Base-by-base conservation (phyloP, 768 basidiomycete genomes). In the Gloeopeniophorella convolvens region DNA sequence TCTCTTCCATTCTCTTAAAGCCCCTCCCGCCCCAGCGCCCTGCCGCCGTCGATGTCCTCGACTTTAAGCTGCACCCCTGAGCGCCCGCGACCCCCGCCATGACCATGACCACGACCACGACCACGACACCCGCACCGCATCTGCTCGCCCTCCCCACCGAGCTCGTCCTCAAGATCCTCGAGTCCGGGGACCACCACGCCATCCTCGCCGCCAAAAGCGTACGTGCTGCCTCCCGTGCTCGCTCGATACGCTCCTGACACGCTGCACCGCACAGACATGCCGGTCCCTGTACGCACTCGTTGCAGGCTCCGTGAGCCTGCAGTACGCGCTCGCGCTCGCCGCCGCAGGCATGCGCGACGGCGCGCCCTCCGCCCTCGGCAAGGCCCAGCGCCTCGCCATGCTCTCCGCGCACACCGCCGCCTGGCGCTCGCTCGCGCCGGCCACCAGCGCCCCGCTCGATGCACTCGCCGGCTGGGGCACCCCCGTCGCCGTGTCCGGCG, bases 321-420 rank as follows among this genome's bases (percentile, higher is more conserved):
- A 36, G 13, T 50, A 45, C 31, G 16, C 23, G 28, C 42, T 50
- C 4, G 49, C 36, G 21, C 49, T 50, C 35, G 42, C 28, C 4
- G 49, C 49, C 42, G 44, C 18, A 36, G 49, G 49, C 18, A 44
- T 50, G 49, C 42, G 27, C 8, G 23, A 24, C 11, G 21, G 42
- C 21, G 9, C n/a, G 16, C 27, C 15, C 44, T 31, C 21, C 10
- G 18, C 28, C 4, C 28, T 50, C 11, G 48, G 49, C n/a, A 37
- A 44, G 39, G 9, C n/a, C 2, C 42, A 50, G 12, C 28, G 49
- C 35, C 8, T 50, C 28, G 32, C 43, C 27, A 24, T 50, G 28
- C 42, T 50, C 8, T 11, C 35, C 9, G 42, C 42, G 15, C 35
- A 50, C 27, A 36, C 31, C 16, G 12, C 35, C 6, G 42, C 36